Conservation (phyloP, 257 asterid genomes). For the Thymus mandschuricus region DNA sequence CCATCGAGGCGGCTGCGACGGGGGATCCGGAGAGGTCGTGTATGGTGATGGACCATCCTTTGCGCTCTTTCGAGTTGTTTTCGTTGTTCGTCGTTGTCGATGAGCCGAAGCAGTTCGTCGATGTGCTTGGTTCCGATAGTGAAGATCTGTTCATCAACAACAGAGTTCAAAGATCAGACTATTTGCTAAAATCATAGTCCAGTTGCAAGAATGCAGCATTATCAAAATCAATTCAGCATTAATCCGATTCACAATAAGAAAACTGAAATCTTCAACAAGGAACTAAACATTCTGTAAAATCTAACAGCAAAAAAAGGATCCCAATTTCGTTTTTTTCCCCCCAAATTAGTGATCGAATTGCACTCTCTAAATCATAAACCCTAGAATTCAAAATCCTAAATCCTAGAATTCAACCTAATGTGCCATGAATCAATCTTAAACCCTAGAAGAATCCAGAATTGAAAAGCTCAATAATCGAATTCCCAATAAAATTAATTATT, state of each 20-base stretch:
- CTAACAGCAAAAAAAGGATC: neutral
- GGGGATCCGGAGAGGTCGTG: constrained; percentile 98
- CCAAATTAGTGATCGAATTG: too few relatives aligned
- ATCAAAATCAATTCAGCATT: neutral
- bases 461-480: neutral
- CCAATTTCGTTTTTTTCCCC: neutral
- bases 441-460: neutral
- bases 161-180: constrained; percentile 24
- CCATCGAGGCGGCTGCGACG: constrained; percentile 95
- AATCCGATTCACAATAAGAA: neutral
- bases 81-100: constrained; percentile 40
- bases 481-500: too few relatives aligned
- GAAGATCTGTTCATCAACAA: constrained; percentile 61
- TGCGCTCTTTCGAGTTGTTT: constrained; percentile 57
- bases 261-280: too few relatives aligned
- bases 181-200: neutral
- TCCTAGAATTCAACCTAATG: too few relatives aligned
- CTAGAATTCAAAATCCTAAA: too few relatives aligned
- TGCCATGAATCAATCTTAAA: too few relatives aligned
- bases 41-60: constrained; percentile 97
- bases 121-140: constrained; percentile 68
- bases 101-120: constrained; percentile 63
- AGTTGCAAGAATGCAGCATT: neutral
- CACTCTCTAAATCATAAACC: too few relatives aligned
- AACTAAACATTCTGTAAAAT: neutral